Percentiles rank a stretch among this genome's conserved stretches.
Conservation (phyloP, 2,329 filamentous ascomycete species). For the Trichoderma guizhouense region DNA sequence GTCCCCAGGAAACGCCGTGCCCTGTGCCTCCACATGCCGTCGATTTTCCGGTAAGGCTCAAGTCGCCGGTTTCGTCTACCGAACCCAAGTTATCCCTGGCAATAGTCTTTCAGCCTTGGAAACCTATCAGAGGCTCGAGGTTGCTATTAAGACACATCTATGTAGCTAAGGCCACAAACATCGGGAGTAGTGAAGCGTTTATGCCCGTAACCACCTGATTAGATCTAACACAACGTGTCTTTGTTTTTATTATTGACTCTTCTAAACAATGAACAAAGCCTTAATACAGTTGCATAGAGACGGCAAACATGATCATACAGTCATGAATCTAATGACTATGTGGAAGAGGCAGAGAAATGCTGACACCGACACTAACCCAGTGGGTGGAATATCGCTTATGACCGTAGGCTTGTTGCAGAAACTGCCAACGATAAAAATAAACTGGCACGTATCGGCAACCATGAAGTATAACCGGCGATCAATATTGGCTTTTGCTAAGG, state of each 20-base stretch:
- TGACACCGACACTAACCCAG: neutral
- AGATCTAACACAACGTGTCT: neutral
- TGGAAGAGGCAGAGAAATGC: neutral
- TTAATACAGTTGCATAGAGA: neutral
- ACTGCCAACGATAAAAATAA: neutral
- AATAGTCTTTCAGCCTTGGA: neutral
- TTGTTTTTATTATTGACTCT: neutral
- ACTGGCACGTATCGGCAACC: neutral
- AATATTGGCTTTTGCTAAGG: neutral
- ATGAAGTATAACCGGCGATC: neutral
- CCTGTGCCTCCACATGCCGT: neutral
- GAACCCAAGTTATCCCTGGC: neutral
- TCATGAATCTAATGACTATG: neutral
- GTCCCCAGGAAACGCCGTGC: neutral
- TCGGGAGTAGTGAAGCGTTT: neutral
- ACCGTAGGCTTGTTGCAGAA: neutral
- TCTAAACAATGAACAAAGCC: neutral
- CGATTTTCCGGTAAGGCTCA: neutral
- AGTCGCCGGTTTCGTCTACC: neutral
- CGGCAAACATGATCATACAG: neutral
- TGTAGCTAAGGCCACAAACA: neutral
- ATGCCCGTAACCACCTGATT: too few species aligned
- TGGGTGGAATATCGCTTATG: neutral
- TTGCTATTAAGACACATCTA: neutral
- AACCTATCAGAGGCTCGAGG: neutral